Base-by-base conservation (phyloP, 257 asterid species). In the Nicotiana tomentosiformis region DNA sequence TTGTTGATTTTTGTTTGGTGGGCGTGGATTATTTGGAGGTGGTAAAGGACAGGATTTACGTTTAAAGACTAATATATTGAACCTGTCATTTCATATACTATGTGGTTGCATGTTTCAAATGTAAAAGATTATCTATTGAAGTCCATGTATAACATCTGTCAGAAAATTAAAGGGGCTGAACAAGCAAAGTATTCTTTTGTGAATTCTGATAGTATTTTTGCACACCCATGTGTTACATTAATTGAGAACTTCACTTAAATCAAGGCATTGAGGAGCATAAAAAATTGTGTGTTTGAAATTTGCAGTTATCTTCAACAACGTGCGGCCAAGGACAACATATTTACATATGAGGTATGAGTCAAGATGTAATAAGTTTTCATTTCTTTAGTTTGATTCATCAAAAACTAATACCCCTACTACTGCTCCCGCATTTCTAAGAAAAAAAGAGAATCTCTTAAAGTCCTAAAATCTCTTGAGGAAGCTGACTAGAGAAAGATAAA, bases 281-380 rank as follows among this genome's bases (percentile, higher is more conserved):
- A 20, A 4, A 1, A 0, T 7, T 68, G 84, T 61, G 74, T 82
- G 49, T 49, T 82, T 23, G 78, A 49, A 49, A n/a, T 61, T 83
- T 93, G 87, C 84, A 96, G 98, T 87, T 96, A 94, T 89, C 99
- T 96, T 86, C 95, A 96, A 85, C 89, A 86, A 57, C 98, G 98
- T 2, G 90, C 93, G 7, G 90, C 89, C 53, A 93, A 90, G 89
- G 97, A 96, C 88, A 88, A 85, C 83, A 82, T 93, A 53, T 96
- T 96, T 89, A 79, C 98, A 20, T 96, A 91, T 77, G 99, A 96
- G 99, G 99, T 94, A 92, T 86, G 82, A 32, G 5, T 79, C 55
- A 16, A 66, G 72, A 14, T 18, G 67, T 32, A 60, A 26, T n/a
- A 32, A 66, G 64, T 46, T 66, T 17, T 66, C 35, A 3, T 49